Evolutionary conservation across 768 basidiomycete species (phyloP), one percentile per base, ranked within the genome.

Genomic region (Boletus fagicola): DNA sequence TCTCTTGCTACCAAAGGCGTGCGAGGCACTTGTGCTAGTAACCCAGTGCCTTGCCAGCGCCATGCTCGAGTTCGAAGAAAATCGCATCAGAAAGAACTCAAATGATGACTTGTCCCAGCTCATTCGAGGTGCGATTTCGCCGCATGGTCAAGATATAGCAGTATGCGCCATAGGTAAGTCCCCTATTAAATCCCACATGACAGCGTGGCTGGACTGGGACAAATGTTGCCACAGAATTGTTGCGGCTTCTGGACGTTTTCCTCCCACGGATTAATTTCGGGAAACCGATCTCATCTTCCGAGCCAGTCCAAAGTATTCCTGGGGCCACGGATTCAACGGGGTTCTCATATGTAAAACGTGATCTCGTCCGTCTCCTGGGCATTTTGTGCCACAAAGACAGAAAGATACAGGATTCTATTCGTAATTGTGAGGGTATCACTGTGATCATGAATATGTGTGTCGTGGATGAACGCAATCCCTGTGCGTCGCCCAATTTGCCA

Each of bases 401-500:
- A 67, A 76, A 72, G 31, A 84, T 87, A 42, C 94, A 95, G 67
- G 90, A 96, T 71, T 81, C 84, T 10, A 79, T 87, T 40, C 80
- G 94, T 49, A 72, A 72, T 36, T 83, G 80, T 60, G 88, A 83
- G 24, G 94, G 94, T 46, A 84, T 97, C 57, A 80, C 86, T 51
- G 81, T 92, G 46, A 80, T 96, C 18, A 85, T 97, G 83, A 90
- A 88, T 67, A 78, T 94, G 74, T 95, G 93, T 71, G 90, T 92
- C 18, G 77, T 93, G 28, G 94, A 98, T 69, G 94, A 94, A 64
- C 76, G 87, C 56, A 97, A 95, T 72, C 94, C 94, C 39, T 94
- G 94, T 96, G 70, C 74, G 94, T 84, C 8, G 31, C 13, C 35
- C 24, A 50, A 15, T 22, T 33, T 51, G 8, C n/a, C 5, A 3